Percentiles rank a stretch among this genome's conserved stretches.
These are phyloP conservation scores for Pilobolus umbonatus DNA, from an alignment of 192 early-diverging fungal species.

Conservation along the genomic window DNA sequence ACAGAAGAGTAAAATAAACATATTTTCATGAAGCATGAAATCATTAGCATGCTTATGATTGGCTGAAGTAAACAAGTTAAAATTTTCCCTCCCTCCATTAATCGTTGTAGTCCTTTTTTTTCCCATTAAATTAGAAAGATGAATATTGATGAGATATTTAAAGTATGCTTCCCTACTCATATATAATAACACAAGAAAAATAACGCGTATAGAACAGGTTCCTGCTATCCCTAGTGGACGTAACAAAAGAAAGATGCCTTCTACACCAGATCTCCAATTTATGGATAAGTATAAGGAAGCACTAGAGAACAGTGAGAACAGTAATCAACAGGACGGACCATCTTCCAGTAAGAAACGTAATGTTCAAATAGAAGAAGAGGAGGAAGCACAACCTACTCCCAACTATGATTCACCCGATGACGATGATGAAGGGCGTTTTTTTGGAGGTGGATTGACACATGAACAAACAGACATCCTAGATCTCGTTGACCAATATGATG, in stretches of 20 bases:
- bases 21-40: too few species aligned
- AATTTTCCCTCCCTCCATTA: too few species aligned
- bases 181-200: background rate
- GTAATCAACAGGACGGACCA: slow-evolving; percentile 7
- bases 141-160: background rate
- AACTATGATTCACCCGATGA: slow-evolving; percentile 48
- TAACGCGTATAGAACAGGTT: slow-evolving; percentile 14
- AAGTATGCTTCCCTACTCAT: too few species aligned
- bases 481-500: slow-evolving; percentile 82
- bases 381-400: slow-evolving; percentile 14
- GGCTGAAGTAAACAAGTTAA: too few species aligned
- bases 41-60: too few species aligned
- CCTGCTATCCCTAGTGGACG: slow-evolving; percentile 39
- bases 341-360: slow-evolving; percentile 20
- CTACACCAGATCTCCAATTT: slow-evolving; percentile 36
- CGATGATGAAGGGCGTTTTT: slow-evolving; percentile 75
- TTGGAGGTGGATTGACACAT: slow-evolving; percentile 76
- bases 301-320: slow-evolving; percentile 7
- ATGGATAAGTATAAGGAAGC: slow-evolving; percentile 41
- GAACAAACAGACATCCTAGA: slow-evolving; percentile 74
- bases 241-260: slow-evolving; percentile 48
- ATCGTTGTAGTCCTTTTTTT: background rate
- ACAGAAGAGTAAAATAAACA: too few species aligned
- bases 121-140: background rate
- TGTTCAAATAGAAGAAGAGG: slow-evolving; percentile 28